Percentiles rank a stretch among this genome's conserved stretches.
phyloP scores from a whole-genome alignment of 1,284 basidiomycete species.

The Athelia sp. region DNA sequence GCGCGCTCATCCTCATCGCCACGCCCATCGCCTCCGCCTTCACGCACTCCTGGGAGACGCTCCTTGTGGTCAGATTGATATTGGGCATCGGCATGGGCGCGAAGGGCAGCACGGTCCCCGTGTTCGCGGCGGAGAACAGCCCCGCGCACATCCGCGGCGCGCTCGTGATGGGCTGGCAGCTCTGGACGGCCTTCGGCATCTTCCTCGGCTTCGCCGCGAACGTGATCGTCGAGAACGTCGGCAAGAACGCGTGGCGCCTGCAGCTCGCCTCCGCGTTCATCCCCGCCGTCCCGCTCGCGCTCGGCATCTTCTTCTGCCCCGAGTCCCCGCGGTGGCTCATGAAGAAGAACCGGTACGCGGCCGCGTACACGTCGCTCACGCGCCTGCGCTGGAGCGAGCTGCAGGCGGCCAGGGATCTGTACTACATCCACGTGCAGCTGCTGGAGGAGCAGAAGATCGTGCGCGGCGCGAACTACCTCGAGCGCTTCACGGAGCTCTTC shows the following conservation, averaged over 20 bases:
- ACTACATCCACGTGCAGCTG: conserved; percentile 56
- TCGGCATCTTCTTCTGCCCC: conserved; percentile 50
- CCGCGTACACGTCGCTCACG: conserved; percentile 54
- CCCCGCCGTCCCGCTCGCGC: conserved; percentile 42
- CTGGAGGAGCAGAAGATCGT: conserved; percentile 49
- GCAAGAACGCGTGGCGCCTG: conserved; percentile 51
- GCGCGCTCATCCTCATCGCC: conserved; percentile 51
- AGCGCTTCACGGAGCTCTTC: conserved; percentile 60
- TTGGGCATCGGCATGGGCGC: conserved; percentile 69
- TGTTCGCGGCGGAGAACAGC: conserved; percentile 56
- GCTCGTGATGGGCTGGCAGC: conserved; percentile 65
- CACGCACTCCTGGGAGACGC: conserved; percentile 50
- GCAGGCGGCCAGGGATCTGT: conserved; percentile 57
- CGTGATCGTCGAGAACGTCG: conserved; percentile 38
- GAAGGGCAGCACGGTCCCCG: conserved; percentile 57
- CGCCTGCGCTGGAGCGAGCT: conserved; percentile 60
- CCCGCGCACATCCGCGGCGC: conserved; percentile 65
- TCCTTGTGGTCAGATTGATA: conserved; percentile 47
- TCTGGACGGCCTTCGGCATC: conserved; percentile 60
- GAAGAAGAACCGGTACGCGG: conserved; percentile 52
- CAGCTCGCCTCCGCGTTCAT: conserved; percentile 52
- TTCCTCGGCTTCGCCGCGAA: conserved; percentile 50
- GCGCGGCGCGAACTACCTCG: conserved; percentile 38
- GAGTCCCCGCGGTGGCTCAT: conserved; percentile 70
- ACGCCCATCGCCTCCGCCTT: conserved; percentile 58